A percentile compares a stretch with the other conserved stretches of the same genome.
phyloP scores from a whole-genome alignment of 805 yeast genomes.

The Yarrowia sp. region DNA sequence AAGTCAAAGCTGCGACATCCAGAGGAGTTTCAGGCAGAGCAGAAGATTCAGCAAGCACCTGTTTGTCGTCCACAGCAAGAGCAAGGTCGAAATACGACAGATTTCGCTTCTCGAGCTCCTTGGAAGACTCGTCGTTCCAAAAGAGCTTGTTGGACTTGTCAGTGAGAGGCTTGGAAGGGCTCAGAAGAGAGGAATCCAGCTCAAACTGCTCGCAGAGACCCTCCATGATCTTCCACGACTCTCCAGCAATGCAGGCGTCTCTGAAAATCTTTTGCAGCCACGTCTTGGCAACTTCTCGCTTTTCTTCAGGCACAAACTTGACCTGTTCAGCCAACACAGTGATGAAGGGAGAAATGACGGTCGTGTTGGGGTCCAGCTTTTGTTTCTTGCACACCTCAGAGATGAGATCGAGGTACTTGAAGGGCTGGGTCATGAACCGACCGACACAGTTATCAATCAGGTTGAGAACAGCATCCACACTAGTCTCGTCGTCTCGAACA shows the following conservation, averaged over 20 bases:
- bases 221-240: constrained; percentile 40
- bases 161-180: neutral
- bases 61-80: neutral
- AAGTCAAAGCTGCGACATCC: constrained; percentile 3
- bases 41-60: neutral
- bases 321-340: constrained; percentile 67
- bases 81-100: constrained; percentile 21
- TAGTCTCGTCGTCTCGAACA: neutral
- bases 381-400: constrained; percentile 27
- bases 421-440: constrained; percentile 71
- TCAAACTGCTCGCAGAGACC: constrained; percentile 12
- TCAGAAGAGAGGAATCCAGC: neutral
- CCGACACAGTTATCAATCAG: constrained; percentile 73
- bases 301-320: constrained; percentile 43
- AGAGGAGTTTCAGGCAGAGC: constrained; percentile 13
- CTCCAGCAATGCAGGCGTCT: constrained; percentile 56
- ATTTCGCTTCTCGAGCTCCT: neutral
- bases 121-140: neutral
- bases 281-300: constrained; percentile 34
- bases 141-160: constrained; percentile 8
- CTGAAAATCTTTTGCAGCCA: constrained; percentile 55
- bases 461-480: constrained; percentile 32
- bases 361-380: constrained; percentile 34
- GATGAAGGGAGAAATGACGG: constrained; percentile 52
- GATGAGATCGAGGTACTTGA: constrained; percentile 70